Evolutionary conservation across 257 asterid species (phyloP), one percentile per base, ranked within the genome.

Genomic region (Salvia rosmarinus): DNA sequence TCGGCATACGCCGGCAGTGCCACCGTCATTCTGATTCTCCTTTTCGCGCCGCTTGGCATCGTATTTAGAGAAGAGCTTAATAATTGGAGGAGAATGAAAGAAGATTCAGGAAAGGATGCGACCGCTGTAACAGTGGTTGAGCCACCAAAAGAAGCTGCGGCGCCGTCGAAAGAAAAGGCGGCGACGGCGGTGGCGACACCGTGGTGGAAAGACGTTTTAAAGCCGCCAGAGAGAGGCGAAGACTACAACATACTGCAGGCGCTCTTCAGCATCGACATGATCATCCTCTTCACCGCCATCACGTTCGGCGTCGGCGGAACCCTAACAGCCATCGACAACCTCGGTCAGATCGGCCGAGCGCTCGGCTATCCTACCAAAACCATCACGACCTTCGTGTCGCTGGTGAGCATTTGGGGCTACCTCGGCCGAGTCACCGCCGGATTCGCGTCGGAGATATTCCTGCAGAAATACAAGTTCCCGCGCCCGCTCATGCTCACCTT

Each of bases 321-420:
- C 0, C 46, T 86, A 35, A 86, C 91, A 0, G 91, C 91, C 5
- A 83, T 85, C 11, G 88, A 83, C 76, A 83, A 85, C 17, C 62
- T 85, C 4, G 88, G 88, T 13, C 90, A 85, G 16, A 80, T 85
- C 20, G 88, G 88, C 0, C 59, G 62, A 0, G 83, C 90, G 0
- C 23, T 80, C 20, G 89, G 89, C 11, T 86, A 86, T 37, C 87
- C 91, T 0, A 9, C 69, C 0, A 80, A 79, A 8, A 84, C 83
- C 81, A 75, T 82, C 68, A 72, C 82, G 49, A 86, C 91, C 10
- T 84, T 84, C 69, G 84, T 86, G 1, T 82, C 91, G 0, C 44
- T 86, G 1, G 85, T 86, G 16, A 86, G 91, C 82, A 86, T 86
- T 52, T 86, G 91, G 89, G 80, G 80, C 63, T 86, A 82, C 30